A percentile compares a stretch with the other conserved stretches of the same genome.
phyloP scores from a whole-genome alignment of 805 yeast species.

The Wickerhamomyces hampshirensis region DNA sequence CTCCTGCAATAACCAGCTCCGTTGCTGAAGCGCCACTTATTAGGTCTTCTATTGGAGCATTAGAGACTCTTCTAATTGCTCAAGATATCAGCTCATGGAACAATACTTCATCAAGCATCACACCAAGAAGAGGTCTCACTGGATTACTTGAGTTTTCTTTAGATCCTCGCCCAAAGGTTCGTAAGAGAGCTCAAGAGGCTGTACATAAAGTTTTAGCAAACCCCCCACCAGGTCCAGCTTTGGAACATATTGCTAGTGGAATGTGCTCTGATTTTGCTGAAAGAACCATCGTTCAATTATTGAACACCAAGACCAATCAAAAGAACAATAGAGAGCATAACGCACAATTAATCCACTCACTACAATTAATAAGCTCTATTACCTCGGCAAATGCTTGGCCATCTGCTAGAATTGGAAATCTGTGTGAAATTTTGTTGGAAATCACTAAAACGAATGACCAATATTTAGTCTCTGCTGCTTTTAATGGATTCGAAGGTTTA shows the following conservation, averaged over 20 bases:
- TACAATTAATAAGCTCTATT: constrained; percentile 71
- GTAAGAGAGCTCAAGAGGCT: constrained; percentile 93
- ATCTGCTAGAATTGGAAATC: constrained; percentile 52
- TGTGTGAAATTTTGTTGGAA: constrained; percentile 73
- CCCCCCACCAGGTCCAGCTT: constrained; percentile 72
- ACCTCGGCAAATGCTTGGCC: constrained; percentile 85
- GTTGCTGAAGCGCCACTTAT: constrained; percentile 76
- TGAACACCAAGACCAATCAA: constrained; percentile 31
- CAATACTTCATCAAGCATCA: constrained; percentile 41
- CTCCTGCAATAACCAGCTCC: constrained; percentile 69
- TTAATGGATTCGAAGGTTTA: constrained; percentile 77
- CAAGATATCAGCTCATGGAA: constrained; percentile 83
- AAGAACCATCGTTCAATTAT: constrained; percentile 43
- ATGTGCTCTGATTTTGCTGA: constrained; percentile 67
- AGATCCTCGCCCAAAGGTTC: constrained; percentile 91
- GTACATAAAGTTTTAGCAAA: constrained; percentile 55
- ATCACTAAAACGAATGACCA: constrained; percentile 82
- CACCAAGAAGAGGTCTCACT: constrained; percentile 74
- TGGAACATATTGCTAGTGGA: constrained; percentile 73
- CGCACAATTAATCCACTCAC: constrained; percentile 62
- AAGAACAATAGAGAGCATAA: constrained; percentile 44
- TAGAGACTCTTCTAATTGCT: constrained; percentile 72
- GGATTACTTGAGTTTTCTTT: constrained; percentile 74
- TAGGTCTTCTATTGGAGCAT: constrained; percentile 78
- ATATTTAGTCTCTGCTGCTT: constrained; percentile 74